Evolutionary conservation across 2,329 filamentous ascomycete species (phyloP).

Genomic region (Fusarium devonianum): DNA sequence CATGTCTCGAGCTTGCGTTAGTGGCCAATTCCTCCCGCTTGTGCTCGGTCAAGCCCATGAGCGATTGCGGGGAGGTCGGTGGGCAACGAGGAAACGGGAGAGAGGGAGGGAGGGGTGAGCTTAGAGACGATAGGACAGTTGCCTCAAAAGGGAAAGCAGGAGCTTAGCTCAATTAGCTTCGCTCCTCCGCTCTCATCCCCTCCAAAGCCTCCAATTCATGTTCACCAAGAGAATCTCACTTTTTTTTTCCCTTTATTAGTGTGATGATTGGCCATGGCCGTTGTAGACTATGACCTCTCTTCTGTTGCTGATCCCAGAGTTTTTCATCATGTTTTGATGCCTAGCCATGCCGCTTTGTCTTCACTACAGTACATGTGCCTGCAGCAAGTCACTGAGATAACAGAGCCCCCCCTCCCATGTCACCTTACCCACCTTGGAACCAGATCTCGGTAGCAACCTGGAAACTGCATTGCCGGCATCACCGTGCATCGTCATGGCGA

Average conservation of each 20-base stretch:
- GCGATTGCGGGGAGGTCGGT: too few relatives aligned
- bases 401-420: slow-evolving; percentile 2
- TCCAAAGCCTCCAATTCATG: background rate
- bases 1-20: slow-evolving; percentile 22
- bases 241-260: too few relatives aligned
- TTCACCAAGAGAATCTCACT: too few relatives aligned
- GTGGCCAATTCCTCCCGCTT: slow-evolving; percentile 27
- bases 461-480: slow-evolving; percentile 17
- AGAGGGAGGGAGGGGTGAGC: slow-evolving; percentile 33
- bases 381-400: background rate
- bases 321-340: too few relatives aligned
- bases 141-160: slow-evolving; percentile 24
- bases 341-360: too few relatives aligned
- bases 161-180: slow-evolving; percentile 21
- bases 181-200: slow-evolving; percentile 4
- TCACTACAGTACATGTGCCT: background rate
- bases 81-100: slow-evolving; percentile 21
- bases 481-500: background rate
- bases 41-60: background rate
- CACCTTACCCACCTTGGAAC: slow-evolving; percentile 11
- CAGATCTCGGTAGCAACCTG: slow-evolving; percentile 23
- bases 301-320: too few relatives aligned
- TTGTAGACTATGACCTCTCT: too few relatives aligned
- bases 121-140: slow-evolving; percentile 21
- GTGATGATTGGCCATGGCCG: too few relatives aligned